Conservation (phyloP, 2,329 filamentous ascomycete genomes). For the Aspergillus caelatus region DNA sequence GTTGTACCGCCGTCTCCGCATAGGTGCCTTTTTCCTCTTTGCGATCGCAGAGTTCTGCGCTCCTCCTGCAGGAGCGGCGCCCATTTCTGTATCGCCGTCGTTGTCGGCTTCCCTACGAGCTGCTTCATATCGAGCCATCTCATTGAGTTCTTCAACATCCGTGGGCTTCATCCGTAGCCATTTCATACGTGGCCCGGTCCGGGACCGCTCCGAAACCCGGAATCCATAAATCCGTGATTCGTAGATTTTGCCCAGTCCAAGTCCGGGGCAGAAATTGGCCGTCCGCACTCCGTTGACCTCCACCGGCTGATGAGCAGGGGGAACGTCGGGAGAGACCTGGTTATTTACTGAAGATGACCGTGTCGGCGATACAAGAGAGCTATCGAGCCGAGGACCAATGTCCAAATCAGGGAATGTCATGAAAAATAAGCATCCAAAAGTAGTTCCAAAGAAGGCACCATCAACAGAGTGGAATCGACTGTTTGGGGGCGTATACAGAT, state of each 20-base stretch:
- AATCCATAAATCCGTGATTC: conserved; percentile 97
- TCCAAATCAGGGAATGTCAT: conserved; percentile 98
- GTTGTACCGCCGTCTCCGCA: conserved; percentile 42
- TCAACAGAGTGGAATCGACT: conserved; percentile 97
- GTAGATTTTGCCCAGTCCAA: conserved; percentile 83
- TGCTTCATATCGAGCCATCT: conserved; percentile 52
- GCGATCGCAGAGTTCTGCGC: conserved; percentile 43
- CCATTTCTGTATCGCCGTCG: conserved; percentile 45
- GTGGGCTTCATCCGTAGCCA: conserved; percentile 86
- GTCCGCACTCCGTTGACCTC: conserved; percentile 83
- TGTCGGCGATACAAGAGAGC: conserved; percentile 30
- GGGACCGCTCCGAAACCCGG: conserved; percentile 84
- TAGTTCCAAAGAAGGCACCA: conserved; percentile 96
- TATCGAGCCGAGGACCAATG: conserved; percentile 69
- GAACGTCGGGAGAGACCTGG: conserved; percentile 31
- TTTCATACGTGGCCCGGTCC: conserved; percentile 92
- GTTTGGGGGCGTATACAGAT: conserved; percentile 96
- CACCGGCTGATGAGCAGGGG: conserved; percentile 51
- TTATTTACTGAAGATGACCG: conserved; percentile 35
- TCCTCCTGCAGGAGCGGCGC: conserved; percentile 25
- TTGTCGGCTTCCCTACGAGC: conserved; percentile 35
- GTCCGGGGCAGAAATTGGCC: conserved; percentile 83
- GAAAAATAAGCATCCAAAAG: conserved; percentile 94
- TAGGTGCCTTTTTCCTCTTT: conserved; percentile 47
- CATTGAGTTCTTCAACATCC: conserved; percentile 81